A percentile compares a stretch with the other conserved stretches of the same genome.
Conservation (phyloP, 139 green algal genomes). For the Volvox reticuliferus region DNA sequence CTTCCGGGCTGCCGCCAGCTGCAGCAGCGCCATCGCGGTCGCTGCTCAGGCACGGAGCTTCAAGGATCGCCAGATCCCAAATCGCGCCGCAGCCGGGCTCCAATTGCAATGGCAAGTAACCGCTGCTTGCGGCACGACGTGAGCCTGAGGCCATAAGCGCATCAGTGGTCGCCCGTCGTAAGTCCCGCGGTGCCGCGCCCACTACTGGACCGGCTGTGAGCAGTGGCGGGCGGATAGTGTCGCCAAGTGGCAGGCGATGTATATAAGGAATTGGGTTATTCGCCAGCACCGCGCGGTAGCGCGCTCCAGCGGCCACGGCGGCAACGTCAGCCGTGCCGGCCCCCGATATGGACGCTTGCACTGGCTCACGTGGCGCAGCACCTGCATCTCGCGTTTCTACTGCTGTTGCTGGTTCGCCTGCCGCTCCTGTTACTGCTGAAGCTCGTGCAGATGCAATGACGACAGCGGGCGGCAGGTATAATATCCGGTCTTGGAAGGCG, state of each 20-base stretch:
- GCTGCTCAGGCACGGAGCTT: neutral
- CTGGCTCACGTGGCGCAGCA: neutral
- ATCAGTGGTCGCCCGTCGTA: neutral
- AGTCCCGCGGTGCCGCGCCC: neutral
- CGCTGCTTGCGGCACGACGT: neutral
- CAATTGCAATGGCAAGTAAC: neutral
- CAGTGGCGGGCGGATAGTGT: neutral
- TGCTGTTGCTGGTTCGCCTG: neutral
- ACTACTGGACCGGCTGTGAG: constrained; percentile 15
- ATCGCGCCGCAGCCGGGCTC: constrained; percentile 29
- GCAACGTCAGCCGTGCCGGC: neutral
- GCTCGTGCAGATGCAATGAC: neutral
- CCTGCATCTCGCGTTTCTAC: neutral
- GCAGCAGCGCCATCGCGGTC: neutral
- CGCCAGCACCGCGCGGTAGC: neutral
- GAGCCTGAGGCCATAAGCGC: neutral
- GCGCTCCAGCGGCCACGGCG: neutral
- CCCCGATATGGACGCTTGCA: neutral
- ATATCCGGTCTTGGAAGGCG: constrained; percentile 18
- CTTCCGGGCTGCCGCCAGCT: neutral
- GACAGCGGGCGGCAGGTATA: constrained; percentile 15
- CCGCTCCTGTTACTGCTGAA: neutral
- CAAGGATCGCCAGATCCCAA: constrained; percentile 23
- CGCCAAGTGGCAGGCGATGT: neutral
- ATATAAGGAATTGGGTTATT: neutral